A percentile compares a stretch with the other conserved stretches of the same genome.
phyloP scores from a whole-genome alignment of 148 eudicot genomes.

The Silene latifolia region DNA sequence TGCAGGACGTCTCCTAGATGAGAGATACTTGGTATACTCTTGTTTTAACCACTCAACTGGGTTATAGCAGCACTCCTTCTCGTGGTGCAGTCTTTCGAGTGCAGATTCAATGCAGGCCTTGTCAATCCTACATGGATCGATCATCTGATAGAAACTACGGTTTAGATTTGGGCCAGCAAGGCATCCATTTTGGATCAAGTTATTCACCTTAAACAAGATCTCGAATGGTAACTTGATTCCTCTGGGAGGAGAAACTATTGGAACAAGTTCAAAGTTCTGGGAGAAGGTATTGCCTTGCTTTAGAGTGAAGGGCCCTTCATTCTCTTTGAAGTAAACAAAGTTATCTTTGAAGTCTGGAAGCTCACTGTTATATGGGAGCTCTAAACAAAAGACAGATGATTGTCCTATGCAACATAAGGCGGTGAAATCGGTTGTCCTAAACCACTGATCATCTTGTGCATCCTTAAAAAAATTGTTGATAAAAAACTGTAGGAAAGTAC shows the following conservation, averaged over 20 bases:
- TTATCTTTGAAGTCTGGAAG: conserved; percentile 45
- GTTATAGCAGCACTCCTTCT: conserved; percentile 80
- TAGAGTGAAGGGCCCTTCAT: conserved; percentile 33
- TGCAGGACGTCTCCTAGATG: conserved; percentile 34
- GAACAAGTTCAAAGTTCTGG: conserved; percentile 48
- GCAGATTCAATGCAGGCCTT: conserved; percentile 46
- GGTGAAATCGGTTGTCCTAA: conserved; percentile 77
- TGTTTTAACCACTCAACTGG: conserved; percentile 60
- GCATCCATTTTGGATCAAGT: conserved; percentile 73
- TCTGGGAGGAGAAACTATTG: conserved; percentile 54
- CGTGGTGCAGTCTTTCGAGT: conserved; percentile 49
- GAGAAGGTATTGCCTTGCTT: conserved; percentile 43
- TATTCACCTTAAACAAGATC: conserved; percentile 58
- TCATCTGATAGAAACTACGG: conserved; percentile 49
- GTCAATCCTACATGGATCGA: conserved; percentile 47
- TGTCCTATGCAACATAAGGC: conserved; percentile 54
- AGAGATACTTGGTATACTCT: conserved; percentile 36
- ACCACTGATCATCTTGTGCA: conserved; percentile 64
- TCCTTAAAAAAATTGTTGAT: conserved; percentile 36
- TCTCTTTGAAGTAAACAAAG: conserved; percentile 49
- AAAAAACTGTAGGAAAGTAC: conserved; percentile 18
- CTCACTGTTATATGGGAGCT: conserved; percentile 42
- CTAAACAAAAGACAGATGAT: conserved; percentile 64
- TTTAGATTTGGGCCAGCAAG: conserved; percentile 66
- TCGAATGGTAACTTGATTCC: conserved; percentile 50